Percentiles rank a stretch among this genome's conserved stretches.
Conservation (phyloP, 2,329 filamentous ascomycete species). For the Diaporthe citrichinensis region DNA sequence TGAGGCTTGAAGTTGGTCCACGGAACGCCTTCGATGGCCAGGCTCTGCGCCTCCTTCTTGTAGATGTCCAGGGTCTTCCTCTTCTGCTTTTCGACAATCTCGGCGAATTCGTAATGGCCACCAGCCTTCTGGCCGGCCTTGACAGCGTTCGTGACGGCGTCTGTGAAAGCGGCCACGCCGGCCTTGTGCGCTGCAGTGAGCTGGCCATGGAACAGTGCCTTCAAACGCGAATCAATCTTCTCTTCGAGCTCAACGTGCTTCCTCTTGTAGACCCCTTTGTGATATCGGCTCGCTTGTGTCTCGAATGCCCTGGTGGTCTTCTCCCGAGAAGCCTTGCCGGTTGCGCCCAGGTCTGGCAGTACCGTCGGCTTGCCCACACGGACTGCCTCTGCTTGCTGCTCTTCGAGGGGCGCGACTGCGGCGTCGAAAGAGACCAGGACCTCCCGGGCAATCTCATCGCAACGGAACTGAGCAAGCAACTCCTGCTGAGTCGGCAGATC, state of each 20-base stretch:
- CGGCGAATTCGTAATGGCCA: conserved; percentile 91
- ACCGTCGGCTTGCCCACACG: conserved; percentile 81
- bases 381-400: conserved; percentile 82
- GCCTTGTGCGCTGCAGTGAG: conserved; percentile 90
- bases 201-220: conserved; percentile 90
- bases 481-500: conserved; percentile 98
- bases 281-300: conserved; percentile 90
- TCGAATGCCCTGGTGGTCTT: conserved; percentile 89
- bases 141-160: conserved; percentile 87
- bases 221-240: conserved; percentile 91
- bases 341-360: conserved; percentile 79
- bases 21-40: conserved; percentile 81
- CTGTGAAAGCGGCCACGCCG: conserved; percentile 86
- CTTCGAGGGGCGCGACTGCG: conserved; percentile 86
- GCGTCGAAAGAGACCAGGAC: conserved; percentile 88
- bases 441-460: conserved; percentile 95
- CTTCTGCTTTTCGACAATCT: conserved; percentile 90
- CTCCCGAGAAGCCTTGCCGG: conserved; percentile 79
- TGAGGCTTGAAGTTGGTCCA: conserved; percentile 93
- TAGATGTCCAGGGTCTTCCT: conserved; percentile 81
- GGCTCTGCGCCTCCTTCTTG: conserved; percentile 79
- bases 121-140: conserved; percentile 95
- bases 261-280: conserved; percentile 92
- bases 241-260: conserved; percentile 88
- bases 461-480: conserved; percentile 94